These are phyloP conservation scores for Fusarium denticulatum DNA, from an alignment of 2,329 filamentous ascomycete species.

Conservation along the genomic window DNA sequence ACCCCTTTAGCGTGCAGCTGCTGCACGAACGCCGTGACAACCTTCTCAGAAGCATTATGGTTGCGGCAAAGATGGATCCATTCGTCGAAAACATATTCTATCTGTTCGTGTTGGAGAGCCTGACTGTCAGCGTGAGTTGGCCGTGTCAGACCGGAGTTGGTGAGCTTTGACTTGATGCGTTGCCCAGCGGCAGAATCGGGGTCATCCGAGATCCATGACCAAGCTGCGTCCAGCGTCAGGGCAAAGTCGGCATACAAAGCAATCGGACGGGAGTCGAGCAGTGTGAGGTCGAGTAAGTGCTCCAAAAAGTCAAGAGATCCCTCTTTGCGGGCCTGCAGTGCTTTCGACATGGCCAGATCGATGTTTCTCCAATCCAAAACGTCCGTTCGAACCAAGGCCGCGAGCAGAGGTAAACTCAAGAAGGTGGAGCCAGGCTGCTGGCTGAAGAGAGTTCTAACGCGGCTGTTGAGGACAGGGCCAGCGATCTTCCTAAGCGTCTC, in stretches of 20 bases:
- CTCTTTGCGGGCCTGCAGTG: slow-evolving; percentile 75
- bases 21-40: slow-evolving; percentile 79
- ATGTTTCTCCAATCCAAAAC: slow-evolving; percentile 72
- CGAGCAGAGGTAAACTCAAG: slow-evolving; percentile 66
- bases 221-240: slow-evolving; percentile 81
- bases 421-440: slow-evolving; percentile 66
- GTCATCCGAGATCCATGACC: slow-evolving; percentile 82
- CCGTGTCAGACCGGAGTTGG: slow-evolving; percentile 53
- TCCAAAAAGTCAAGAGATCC: slow-evolving; percentile 83
- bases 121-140: slow-evolving; percentile 59
- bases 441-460: slow-evolving; percentile 65
- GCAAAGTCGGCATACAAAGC: slow-evolving; percentile 88
- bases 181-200: slow-evolving; percentile 71
- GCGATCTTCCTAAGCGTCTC: slow-evolving; percentile 69
- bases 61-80: slow-evolving; percentile 88
- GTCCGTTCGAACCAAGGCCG: slow-evolving; percentile 67
- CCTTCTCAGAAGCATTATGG: slow-evolving; percentile 77
- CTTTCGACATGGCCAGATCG: slow-evolving; percentile 77
- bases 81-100: slow-evolving; percentile 96
- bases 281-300: slow-evolving; percentile 78
- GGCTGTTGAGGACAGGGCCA: slow-evolving; percentile 62
- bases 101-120: slow-evolving; percentile 75
- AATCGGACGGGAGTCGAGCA: slow-evolving; percentile 80
- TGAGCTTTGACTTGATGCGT: slow-evolving; percentile 73
- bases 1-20: slow-evolving; percentile 82